Evolutionary conservation across 1,139 yeast species (phyloP), one percentile per base, ranked within the genome.

Genomic region (Saccharomycopsis phalli): DNA sequence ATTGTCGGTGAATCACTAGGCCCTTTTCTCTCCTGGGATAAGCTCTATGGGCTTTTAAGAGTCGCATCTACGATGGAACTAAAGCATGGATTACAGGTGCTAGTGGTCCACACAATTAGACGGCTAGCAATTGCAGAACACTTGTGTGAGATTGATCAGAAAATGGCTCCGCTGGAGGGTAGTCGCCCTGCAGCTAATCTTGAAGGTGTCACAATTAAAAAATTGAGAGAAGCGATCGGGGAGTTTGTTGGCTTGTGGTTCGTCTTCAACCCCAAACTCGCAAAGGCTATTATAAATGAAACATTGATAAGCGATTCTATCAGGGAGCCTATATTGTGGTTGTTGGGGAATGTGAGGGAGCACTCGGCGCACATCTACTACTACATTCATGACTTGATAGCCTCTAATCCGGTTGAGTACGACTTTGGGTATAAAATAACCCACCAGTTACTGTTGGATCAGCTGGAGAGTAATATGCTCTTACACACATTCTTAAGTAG

Each of bases 271-370:
- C 8, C 29, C 14, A 22, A 35, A 27, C 58, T 76, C 5, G 71
- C 78, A 0, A 67, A 74, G 52, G 61, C 70, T 22, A 57, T 78
- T 37, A 62, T 78, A 57, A 86, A 79, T 57, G 88, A 81, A 56
- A 61, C 81, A 66, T 60, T 80, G 38, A 77, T 79, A 82, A 11
- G 23, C 13, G 59, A 62, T 41, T 83, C 83, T 0, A 69, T 66
- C 49, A 64, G 87, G 47, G 57, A 84, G 30, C 70, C 69, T 0
- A 53, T 78, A n/a, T 74, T 81, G 29, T 77, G 84, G 83, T 74
- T 70, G 47, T 52, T 81, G 13, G 75, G 86, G 1, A 82, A 76
- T 53, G 51, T 65, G 51, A n/a, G n/a, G n/a, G n/a, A n/a, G n/a
- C n/a, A n/a, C n/a, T n/a, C n/a, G n/a, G n/a, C n/a, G n/a, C n/a